phyloP scores from a whole-genome alignment of 2,329 filamentous ascomycete species.

The Setomelanomma holmii region DNA sequence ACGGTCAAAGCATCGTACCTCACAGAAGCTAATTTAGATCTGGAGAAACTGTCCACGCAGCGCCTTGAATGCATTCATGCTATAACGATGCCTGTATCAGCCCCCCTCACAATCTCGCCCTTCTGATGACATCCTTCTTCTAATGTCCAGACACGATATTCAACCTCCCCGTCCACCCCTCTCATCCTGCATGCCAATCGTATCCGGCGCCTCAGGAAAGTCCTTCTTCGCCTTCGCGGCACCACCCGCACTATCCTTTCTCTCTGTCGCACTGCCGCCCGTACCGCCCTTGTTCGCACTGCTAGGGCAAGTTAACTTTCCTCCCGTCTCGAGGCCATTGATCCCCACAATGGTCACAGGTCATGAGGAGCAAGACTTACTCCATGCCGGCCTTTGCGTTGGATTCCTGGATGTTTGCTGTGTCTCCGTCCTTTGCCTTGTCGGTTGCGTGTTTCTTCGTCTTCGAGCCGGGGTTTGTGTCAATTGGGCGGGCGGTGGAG shows the following conservation, averaged over 20 bases:
- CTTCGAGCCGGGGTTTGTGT: constrained; percentile 32
- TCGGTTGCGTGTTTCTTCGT: constrained; percentile 37
- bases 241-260: constrained; percentile 47
- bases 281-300: constrained; percentile 35
- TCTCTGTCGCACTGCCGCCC: constrained; percentile 51
- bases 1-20: too few relatives aligned
- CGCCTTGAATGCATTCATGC: too few relatives aligned
- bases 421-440: constrained; percentile 42
- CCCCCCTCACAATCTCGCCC: too few relatives aligned
- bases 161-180: constrained; percentile 54
- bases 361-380: constrained; percentile 31
- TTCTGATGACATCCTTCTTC: too few relatives aligned
- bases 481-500: constrained; percentile 17
- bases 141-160: too few relatives aligned
- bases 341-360: not conserved
- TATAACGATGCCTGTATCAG: too few relatives aligned
- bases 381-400: constrained; percentile 39
- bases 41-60: too few relatives aligned
- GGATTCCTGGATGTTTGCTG: constrained; percentile 43
- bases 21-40: too few relatives aligned
- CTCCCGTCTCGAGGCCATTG: not conserved
- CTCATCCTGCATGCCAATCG: constrained; percentile 61
- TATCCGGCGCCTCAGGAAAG: constrained; percentile 56
- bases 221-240: constrained; percentile 55
- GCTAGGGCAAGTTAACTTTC: constrained; percentile 6